Conservation (phyloP, 306 rosid genomes). For the Mucuna pruriens region DNA sequence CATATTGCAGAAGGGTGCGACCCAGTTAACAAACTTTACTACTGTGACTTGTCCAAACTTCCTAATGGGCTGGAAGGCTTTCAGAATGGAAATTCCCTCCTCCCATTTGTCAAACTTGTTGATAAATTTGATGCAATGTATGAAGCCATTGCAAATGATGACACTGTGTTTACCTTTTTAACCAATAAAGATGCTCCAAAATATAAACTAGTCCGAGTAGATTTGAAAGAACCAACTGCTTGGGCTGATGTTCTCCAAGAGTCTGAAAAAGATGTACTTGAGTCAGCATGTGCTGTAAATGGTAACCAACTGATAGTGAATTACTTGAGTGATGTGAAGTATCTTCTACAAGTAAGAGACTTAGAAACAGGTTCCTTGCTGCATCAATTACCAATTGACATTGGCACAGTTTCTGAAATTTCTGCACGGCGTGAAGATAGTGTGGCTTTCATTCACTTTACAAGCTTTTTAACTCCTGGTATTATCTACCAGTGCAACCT, state of each 20-base stretch:
- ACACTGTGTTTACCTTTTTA: conserved; percentile 72
- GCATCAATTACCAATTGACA: conserved; percentile 86
- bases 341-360: conserved; percentile 84
- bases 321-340: conserved; percentile 93
- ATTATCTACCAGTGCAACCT: conserved; percentile 82
- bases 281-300: conserved; percentile 83
- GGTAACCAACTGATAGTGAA: conserved; percentile 81
- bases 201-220: conserved; percentile 83
- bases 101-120: conserved; percentile 73
- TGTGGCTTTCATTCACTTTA: conserved; percentile 68
- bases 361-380: conserved; percentile 75
- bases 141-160: conserved; percentile 84
- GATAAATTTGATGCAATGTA: conserved; percentile 84
- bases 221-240: conserved; percentile 72
- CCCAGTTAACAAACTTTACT: conserved; percentile 94
- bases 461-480: conserved; percentile 85
- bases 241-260: conserved; percentile 84
- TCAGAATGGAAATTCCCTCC: conserved; percentile 60
- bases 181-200: conserved; percentile 97
- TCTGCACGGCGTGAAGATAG: conserved; percentile 84
- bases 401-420: conserved; percentile 76
- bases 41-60: conserved; percentile 73
- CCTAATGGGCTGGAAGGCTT: conserved; percentile 72
- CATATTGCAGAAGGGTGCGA: conserved; percentile 74
- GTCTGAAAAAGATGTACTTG: conserved; percentile 85